Conservation (phyloP, 2,329 filamentous ascomycete genomes). For the Fusarium sp. region DNA sequence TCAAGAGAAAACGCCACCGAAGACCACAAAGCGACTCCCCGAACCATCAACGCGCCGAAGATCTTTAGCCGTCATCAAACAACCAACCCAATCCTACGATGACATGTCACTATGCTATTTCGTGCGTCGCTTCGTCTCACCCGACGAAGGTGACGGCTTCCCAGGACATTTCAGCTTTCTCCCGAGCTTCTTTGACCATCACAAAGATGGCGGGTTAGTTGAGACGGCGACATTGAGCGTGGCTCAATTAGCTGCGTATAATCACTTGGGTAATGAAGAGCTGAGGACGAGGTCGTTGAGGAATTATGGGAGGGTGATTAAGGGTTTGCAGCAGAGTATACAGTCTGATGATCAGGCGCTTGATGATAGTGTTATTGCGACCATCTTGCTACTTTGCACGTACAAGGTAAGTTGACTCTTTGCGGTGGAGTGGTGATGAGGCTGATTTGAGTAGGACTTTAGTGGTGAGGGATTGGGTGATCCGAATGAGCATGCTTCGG, state of each 20-base stretch:
- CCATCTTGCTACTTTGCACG: conserved; percentile 48
- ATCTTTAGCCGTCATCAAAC: conserved; percentile 20
- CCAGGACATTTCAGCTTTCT: conserved; percentile 50
- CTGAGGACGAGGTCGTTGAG: conserved; percentile 45
- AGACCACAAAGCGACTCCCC: neutral
- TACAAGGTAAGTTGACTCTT: conserved; percentile 36
- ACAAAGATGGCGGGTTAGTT: conserved; percentile 42
- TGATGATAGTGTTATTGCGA: conserved; percentile 48
- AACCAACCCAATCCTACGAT: conserved; percentile 36
- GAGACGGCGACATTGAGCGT: conserved; percentile 50
- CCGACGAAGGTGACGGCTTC: conserved; percentile 45
- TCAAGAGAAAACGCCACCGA: neutral
- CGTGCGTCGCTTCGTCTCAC: conserved; percentile 49
- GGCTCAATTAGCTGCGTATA: conserved; percentile 50
- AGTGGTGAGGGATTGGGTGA: conserved; percentile 47
- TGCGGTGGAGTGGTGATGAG: no score
- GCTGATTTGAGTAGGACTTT: conserved; percentile 44
- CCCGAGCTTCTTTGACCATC: conserved; percentile 44
- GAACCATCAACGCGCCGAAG: neutral
- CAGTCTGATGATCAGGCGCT: conserved; percentile 39
- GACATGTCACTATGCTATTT: conserved; percentile 50
- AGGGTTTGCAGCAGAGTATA: conserved; percentile 45
- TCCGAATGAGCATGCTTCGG: conserved; percentile 48
- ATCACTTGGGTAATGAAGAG: conserved; percentile 46
- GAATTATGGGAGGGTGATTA: conserved; percentile 47